Conservation (phyloP, 192 early-diverging fungal genomes). For the Spinellus fusiger region DNA sequence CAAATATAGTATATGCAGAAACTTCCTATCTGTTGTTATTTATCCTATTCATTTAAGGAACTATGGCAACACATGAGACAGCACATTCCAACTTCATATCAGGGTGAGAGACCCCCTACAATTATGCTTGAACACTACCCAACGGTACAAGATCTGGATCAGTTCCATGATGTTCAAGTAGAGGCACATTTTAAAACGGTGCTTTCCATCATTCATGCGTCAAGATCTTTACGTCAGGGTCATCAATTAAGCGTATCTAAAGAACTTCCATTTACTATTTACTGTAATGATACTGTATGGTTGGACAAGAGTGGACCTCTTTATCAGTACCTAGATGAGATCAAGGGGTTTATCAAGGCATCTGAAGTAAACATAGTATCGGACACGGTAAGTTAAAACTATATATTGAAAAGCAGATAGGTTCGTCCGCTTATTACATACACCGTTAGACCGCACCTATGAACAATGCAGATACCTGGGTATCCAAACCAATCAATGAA, state of each 20-base stretch:
- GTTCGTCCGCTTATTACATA: neutral
- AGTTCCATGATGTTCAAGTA: constrained; percentile 33
- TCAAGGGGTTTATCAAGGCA: constrained; percentile 32
- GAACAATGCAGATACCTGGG: neutral
- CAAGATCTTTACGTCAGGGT: constrained; percentile 46
- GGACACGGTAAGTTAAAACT: constrained; percentile 17
- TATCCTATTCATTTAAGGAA: constrained; percentile 33
- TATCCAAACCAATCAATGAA: constrained; percentile 18
- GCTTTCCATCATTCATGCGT: constrained; percentile 43
- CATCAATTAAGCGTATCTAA: constrained; percentile 41
- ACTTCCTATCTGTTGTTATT: neutral
- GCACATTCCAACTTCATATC: constrained; percentile 10
- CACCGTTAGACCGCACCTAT: neutral
- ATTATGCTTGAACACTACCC: constrained; percentile 48
- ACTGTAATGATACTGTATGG: constrained; percentile 27
- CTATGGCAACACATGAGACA: constrained; percentile 44
- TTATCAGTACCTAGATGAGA: constrained; percentile 29
- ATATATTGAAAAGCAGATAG: neutral
- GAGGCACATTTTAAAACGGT: constrained; percentile 42
- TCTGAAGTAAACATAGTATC: constrained; percentile 23
- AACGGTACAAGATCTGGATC: constrained; percentile 17
- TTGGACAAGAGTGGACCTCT: constrained; percentile 26
- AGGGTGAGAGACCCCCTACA: constrained; percentile 14
- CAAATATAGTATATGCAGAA: neutral
- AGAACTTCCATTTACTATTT: constrained; percentile 42